phyloP scores from a whole-genome alignment of 257 asterid species.

The Buddleja alternifolia region DNA sequence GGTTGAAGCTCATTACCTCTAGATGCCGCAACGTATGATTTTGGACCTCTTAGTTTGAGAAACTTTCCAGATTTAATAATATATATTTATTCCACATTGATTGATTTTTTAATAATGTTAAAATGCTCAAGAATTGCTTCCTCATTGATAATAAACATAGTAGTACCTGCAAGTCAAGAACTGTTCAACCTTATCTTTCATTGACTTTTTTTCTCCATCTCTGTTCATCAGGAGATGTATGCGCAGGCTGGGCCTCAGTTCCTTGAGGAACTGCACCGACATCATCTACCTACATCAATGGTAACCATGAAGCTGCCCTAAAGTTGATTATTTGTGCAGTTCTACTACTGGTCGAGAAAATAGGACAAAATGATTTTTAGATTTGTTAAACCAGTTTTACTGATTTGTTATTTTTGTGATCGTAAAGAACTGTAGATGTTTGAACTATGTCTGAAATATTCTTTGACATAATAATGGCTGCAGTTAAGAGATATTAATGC shows the following conservation, averaged over 20 bases:
- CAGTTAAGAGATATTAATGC: conserved; percentile 91
- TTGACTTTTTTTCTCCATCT: conserved; percentile 9
- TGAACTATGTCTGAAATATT: conserved; percentile 30
- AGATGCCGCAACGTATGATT: not conserved
- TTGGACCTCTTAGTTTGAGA: conserved; percentile 8
- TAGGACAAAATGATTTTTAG: conserved; percentile 9
- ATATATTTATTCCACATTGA: not conserved
- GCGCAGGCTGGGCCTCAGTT: conserved; percentile 91
- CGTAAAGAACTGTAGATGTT: conserved; percentile 16
- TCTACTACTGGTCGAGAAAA: conserved; percentile 20
- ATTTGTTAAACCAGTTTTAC: conserved; percentile 15
- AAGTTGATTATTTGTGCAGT: conserved; percentile 20
- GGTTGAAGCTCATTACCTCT: not conserved
- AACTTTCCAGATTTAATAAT: not conserved
- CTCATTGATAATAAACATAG: not conserved
- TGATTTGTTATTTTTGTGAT: not conserved
- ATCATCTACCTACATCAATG: conserved; percentile 74
- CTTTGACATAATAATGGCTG: conserved; percentile 41
- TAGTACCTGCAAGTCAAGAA: conserved; percentile 10
- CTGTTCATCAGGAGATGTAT: conserved; percentile 81
- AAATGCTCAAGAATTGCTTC: conserved; percentile 10
- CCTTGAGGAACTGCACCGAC: conserved; percentile 91
- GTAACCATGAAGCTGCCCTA: conserved; percentile 42
- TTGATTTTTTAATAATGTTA: conserved; percentile 5
- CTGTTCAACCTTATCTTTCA: conserved; percentile 13